Base-by-base conservation (phyloP, 2,329 filamentous ascomycete species). In the Penicillium hordei region DNA sequence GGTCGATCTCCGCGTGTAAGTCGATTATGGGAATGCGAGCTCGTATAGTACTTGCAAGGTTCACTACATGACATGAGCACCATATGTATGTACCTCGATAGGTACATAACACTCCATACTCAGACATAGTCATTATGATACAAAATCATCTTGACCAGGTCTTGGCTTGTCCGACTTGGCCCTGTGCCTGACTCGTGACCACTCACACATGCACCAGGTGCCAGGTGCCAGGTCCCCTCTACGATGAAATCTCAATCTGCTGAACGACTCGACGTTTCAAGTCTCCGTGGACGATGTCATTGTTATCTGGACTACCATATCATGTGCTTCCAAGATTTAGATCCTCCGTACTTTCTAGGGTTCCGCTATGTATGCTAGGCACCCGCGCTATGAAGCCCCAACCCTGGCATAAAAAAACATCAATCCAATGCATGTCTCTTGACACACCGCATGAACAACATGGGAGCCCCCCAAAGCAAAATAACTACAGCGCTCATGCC, bases 231-330 rank as follows among this genome's bases (percentile, higher is more conserved):
- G 39, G 49, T 7, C 23, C 39, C 15, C 27, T 43, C 38, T 42
- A 12, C 50, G 50, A 52, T 52, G 50, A 46, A 46, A 52, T 52
- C 17, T 5, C 29, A 52, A 52, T 52, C 12, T 36, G 39, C 17
- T 36, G 50, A 27, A 34, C 38, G 15, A 52, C 39, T 10, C 10
- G 29, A 19, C 29, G 29, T 52, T 45, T 52, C 49, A 34, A 8
- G 21, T 52, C 17, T 15, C 21, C 15, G 15, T n/a, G 4, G 21
- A 33, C 27, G 19, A 42, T 33, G 3, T 36, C 40, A 29, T 46
- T 52, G 1, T 17, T 9, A 52, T 34, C 7, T 36, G 29, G 23
- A 52, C 39, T 19, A 27, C 31, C 21, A 15, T 12, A 31, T 21
- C 27, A 51, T 45, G 39, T 46, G 19, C 36, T 21, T 19, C 29